Percentiles rank a stretch among this genome's conserved stretches.
Conservation (phyloP, 2,329 filamentous ascomycete species). For the Coniochaeta prunicola region DNA sequence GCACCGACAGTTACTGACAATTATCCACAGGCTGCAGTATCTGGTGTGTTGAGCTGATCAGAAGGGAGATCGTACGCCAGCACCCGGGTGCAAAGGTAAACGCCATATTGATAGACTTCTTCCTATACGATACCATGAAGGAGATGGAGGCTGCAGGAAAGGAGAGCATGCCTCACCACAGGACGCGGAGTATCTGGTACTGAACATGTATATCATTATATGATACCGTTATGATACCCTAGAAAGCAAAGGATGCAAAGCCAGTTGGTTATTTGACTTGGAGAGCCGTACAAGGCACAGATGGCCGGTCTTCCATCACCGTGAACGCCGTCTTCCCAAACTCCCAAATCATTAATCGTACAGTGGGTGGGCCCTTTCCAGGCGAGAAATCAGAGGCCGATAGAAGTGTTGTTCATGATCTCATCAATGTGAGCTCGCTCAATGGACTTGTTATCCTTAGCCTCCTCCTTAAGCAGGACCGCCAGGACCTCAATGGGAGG, state of each 20-base stretch:
- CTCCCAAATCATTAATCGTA: neutral
- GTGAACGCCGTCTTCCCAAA: neutral
- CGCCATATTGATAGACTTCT: conserved; percentile 93
- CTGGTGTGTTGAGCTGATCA: conserved; percentile 89
- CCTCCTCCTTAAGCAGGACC: conserved; percentile 68
- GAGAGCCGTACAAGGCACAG: neutral
- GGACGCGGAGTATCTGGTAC: conserved; percentile 94
- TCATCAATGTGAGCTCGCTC: conserved; percentile 72
- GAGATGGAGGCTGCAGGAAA: conserved; percentile 60
- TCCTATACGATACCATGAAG: conserved; percentile 92
- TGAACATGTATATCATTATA: conserved; percentile 30
- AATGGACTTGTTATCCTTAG: conserved; percentile 41
- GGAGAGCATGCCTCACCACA: conserved; percentile 70
- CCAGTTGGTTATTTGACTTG: neutral
- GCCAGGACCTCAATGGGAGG: conserved; percentile 88
- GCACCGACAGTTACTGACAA: neutral
- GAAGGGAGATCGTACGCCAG: conserved; percentile 65
- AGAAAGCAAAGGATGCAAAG: neutral
- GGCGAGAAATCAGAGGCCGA: conserved; percentile 17
- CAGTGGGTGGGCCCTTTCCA: neutral
- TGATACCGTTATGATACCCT: conserved; percentile 1
- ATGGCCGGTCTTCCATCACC: neutral
- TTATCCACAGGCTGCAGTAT: conserved; percentile 67
- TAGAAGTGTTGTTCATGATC: conserved; percentile 43
- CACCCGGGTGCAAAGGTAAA: conserved; percentile 71